Conservation (phyloP, 345 rosid genomes). For the Aegle marmelos region DNA sequence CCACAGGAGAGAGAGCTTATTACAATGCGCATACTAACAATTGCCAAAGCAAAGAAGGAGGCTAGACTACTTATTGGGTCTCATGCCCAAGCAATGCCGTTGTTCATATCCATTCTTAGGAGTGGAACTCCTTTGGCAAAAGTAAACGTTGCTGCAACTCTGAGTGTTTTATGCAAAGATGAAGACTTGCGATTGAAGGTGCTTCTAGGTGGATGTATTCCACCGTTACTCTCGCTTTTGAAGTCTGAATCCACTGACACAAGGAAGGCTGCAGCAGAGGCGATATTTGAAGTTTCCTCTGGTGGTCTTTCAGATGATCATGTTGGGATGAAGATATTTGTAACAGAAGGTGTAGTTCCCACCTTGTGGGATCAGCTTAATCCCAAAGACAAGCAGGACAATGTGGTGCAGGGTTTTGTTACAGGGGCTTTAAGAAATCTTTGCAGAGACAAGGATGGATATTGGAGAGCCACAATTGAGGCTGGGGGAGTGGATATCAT, state of each 20-base stretch:
- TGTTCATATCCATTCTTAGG: constrained; percentile 77
- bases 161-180: constrained; percentile 71
- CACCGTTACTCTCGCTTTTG: constrained; percentile 75
- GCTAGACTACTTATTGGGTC: constrained; percentile 69
- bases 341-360: constrained; percentile 83
- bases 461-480: constrained; percentile 69
- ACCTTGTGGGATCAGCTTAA: constrained; percentile 76
- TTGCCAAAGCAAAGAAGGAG: constrained; percentile 68
- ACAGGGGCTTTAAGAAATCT: constrained; percentile 90
- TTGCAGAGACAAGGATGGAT: constrained; percentile 68
- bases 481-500: constrained; percentile 74
- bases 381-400: constrained; percentile 57
- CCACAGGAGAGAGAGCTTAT: constrained; percentile 72
- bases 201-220: constrained; percentile 89
- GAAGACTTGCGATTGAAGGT: constrained; percentile 72
- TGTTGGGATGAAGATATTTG: constrained; percentile 81
- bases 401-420: constrained; percentile 73
- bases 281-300: constrained; percentile 76
- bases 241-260: constrained; percentile 71
- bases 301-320: constrained; percentile 78
- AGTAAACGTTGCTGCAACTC: constrained; percentile 65
- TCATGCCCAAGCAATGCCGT: constrained; percentile 81
- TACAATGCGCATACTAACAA: constrained; percentile 62
- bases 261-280: constrained; percentile 76
- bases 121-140: constrained; percentile 65